Evolutionary conservation across 2,329 filamentous ascomycete genomes (phyloP).

Genomic region (Epichloe gansuensis): DNA sequence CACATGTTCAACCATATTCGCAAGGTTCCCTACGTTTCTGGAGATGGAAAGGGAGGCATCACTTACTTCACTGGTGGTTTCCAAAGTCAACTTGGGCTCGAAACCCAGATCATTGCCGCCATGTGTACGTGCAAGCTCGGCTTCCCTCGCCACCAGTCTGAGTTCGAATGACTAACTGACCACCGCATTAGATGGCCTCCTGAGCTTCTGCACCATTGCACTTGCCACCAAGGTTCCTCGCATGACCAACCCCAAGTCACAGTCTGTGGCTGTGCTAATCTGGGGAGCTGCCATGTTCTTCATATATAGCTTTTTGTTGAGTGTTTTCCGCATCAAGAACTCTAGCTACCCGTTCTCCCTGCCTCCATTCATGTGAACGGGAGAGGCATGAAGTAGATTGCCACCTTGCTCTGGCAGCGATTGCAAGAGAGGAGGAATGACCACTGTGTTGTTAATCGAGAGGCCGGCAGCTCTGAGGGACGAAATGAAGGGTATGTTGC

Average conservation of each 20-base stretch:
- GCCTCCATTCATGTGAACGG: constrained; percentile 62
- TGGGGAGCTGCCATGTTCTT: constrained; percentile 68
- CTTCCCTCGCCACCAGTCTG: neutral
- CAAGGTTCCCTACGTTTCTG: constrained; percentile 82
- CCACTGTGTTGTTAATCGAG: neutral
- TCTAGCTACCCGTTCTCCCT: constrained; percentile 87
- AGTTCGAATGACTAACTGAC: neutral
- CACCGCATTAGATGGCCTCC: constrained; percentile 40
- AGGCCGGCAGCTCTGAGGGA: neutral
- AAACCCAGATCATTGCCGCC: constrained; percentile 88
- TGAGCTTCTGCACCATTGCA: constrained; percentile 85
- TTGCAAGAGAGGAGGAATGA: neutral
- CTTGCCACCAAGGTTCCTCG: constrained; percentile 87
- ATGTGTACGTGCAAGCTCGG: constrained; percentile 54
- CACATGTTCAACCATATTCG: constrained; percentile 99
- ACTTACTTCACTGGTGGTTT: constrained; percentile 87
- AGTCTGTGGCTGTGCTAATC: constrained; percentile 68
- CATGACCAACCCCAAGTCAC: constrained; percentile 60
- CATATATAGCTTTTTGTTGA: constrained; percentile 89
- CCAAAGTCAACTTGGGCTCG: constrained; percentile 83
- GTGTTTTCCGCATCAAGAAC: constrained; percentile 90
- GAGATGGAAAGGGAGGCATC: constrained; percentile 76
- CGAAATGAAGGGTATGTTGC: neutral
- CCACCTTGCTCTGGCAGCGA: neutral
- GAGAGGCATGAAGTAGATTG: neutral